phyloP scores from a whole-genome alignment of 495 filamentous ascomycete genomes.

The Cercophora sp. region DNA sequence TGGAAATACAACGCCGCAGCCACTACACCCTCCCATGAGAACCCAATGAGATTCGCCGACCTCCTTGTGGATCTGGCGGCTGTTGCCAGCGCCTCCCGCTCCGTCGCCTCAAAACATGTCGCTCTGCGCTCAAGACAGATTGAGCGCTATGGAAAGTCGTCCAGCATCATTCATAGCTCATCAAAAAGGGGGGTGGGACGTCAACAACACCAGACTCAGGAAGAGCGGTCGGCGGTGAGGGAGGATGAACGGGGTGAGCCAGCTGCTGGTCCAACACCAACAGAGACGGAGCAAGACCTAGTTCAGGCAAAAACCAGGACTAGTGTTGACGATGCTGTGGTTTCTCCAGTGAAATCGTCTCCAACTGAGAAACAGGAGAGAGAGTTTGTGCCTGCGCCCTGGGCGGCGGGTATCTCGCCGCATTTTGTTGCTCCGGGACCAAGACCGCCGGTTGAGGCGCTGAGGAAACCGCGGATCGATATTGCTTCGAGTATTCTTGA shows the following conservation, averaged over 20 bases:
- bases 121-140: conserved; percentile 72
- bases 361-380: background rate
- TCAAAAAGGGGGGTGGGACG: too few species aligned
- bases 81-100: conserved; percentile 70
- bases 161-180: conserved; percentile 68
- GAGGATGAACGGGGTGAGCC: background rate
- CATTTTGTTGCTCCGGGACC: background rate
- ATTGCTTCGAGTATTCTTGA: conserved; percentile 24
- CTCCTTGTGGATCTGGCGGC: conserved; percentile 73
- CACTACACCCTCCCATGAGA: too few species aligned
- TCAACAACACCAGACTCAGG: too few species aligned
- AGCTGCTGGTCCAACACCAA: too few species aligned
- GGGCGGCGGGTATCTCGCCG: conserved; percentile 9
- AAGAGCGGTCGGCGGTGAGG: background rate
- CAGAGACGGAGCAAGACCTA: background rate
- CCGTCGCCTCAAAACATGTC: conserved; percentile 75
- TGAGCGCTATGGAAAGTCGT: conserved; percentile 72
- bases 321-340: background rate
- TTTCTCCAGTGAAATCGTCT: too few species aligned
- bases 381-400: conserved; percentile 19
- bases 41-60: conserved; percentile 48
- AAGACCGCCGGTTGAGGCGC: background rate
- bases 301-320: background rate
- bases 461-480: conserved; percentile 1
- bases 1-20: too few species aligned